Evolutionary conservation across 2,329 filamentous ascomycete genomes (phyloP).

Genomic region (Neofusicoccum ribis): DNA sequence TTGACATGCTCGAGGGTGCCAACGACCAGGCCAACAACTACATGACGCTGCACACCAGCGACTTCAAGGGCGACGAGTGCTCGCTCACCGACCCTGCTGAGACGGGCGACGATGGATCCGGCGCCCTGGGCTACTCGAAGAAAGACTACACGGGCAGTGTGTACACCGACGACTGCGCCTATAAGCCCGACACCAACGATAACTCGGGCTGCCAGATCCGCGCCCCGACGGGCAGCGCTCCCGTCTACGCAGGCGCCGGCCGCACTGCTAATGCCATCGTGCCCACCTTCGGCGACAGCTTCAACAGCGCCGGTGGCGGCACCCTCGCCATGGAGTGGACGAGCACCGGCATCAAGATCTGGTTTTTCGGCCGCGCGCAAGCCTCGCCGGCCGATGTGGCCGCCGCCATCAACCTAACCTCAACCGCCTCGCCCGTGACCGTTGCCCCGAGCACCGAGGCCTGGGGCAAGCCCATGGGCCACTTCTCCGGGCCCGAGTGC

Average conservation of each 20-base stretch:
- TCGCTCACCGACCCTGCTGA: constrained; percentile 19
- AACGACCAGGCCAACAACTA: constrained; percentile 31
- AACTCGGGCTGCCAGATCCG: constrained; percentile 40
- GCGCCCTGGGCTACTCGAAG: not conserved
- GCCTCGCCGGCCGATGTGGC: not conserved
- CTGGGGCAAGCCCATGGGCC: constrained; percentile 33
- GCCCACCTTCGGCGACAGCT: constrained; percentile 34
- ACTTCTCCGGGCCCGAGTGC: constrained; percentile 40
- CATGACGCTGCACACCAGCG: constrained; percentile 35
- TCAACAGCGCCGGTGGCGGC: constrained; percentile 40
- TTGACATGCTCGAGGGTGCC: constrained; percentile 40
- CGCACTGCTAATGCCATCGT: constrained; percentile 24
- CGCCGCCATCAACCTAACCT: constrained; percentile 25
- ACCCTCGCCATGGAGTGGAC: constrained; percentile 45
- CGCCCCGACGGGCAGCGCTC: constrained; percentile 21
- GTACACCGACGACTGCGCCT: constrained; percentile 45
- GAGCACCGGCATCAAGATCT: constrained; percentile 40
- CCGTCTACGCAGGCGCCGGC: constrained; percentile 17
- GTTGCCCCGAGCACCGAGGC: constrained; percentile 23
- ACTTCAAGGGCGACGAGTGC: constrained; percentile 23
- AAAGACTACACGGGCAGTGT: constrained; percentile 36
- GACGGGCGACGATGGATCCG: not conserved
- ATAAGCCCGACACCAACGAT: constrained; percentile 20
- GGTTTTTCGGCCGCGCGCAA: constrained; percentile 32
- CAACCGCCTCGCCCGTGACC: constrained; percentile 2